These are phyloP conservation scores for Ophidiomyces ophidiicola DNA, from an alignment of 2,329 filamentous ascomycete genomes.

Conservation along the genomic window DNA sequence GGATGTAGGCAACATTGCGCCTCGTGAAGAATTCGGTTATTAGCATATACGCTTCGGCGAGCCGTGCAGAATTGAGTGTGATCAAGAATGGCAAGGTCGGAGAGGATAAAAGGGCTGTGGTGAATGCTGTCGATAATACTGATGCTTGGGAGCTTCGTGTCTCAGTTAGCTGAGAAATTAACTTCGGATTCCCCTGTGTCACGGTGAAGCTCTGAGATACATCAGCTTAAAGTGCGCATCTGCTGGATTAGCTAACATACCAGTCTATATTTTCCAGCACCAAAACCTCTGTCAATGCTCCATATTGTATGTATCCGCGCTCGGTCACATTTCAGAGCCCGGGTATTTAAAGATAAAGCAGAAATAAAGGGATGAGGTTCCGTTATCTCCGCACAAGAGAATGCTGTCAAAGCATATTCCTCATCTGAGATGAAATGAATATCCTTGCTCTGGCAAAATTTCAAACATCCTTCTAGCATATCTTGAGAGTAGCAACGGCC, in stretches of 20 bases:
- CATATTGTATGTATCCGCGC: constrained; percentile 18
- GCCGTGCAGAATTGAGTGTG: constrained; percentile 17
- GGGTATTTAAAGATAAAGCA: constrained; percentile 13
- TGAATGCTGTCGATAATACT: constrained; percentile 16
- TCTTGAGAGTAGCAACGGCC: constrained; percentile 20
- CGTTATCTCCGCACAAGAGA: constrained; percentile 14
- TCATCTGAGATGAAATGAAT: constrained; percentile 24
- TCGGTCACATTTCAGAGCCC: constrained; percentile 14
- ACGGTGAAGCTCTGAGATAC: constrained; percentile 16
- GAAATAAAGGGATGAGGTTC: constrained; percentile 15
- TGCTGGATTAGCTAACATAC: constrained; percentile 10
- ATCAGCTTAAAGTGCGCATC: background rate
- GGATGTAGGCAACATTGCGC: constrained; percentile 19
- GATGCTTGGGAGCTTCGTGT: constrained; percentile 18
- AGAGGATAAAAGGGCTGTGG: constrained; percentile 18
- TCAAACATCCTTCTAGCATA: constrained; percentile 16
- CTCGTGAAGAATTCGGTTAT: constrained; percentile 20
- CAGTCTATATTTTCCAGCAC: constrained; percentile 16
- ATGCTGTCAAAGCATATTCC: constrained; percentile 18
- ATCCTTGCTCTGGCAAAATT: constrained; percentile 17
- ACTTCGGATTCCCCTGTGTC: constrained; percentile 18
- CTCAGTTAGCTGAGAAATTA: constrained; percentile 15
- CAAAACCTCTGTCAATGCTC: constrained; percentile 19
- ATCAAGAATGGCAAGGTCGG: constrained; percentile 18
- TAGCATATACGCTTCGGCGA: constrained; percentile 18